Evolutionary conservation across 169 alveolate genomes (phyloP), one percentile per base, ranked within the genome.

Genomic region (Babesia ovata): DNA sequence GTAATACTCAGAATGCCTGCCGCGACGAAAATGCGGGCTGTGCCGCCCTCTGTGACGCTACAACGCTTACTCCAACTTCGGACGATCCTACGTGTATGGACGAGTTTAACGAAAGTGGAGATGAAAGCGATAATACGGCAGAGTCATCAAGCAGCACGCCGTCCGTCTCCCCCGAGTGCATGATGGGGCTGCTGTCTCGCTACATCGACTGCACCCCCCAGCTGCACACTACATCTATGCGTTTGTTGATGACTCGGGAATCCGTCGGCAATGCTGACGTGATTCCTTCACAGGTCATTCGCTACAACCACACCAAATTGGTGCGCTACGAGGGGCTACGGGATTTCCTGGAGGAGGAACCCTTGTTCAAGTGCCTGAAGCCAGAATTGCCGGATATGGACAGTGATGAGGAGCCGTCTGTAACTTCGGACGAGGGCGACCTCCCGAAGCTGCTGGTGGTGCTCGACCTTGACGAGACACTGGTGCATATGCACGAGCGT

Each of bases 391-490:
- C 50, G 19, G 72, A 13, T 0, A 6, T 45, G 11, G 39, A 22
- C 21, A 10, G 4, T 7, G 17, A 33, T 36, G n/a, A 2, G 2
- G 9, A 7, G 17, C 2, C 76, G 8, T 19, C n/a, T 7, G 28
- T 2, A 24, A 13, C 44, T 6, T 17, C 16, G 12, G 45, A 29
- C 6, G 28, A 14, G 16, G 0, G 26, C 16, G 59, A 56, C n/a
- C 8, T 9, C 11, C 69, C 81, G 14, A 71, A 71, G 59, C 62
- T 71, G 59, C 44, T 71, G 17, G 61, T 71, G 6, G 81, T 71
- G 28, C 81, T 71, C 17, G 81, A 71, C 61, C 48, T 71, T 33
- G 81, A 71, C 28, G 81, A 71, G 70, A 71, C 81, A 26, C 70
- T 71, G 39, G 52, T 71, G 28, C 81, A 71, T 48, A 71, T 71